phyloP scores from a whole-genome alignment of 1,284 basidiomycete genomes.

The Jaminaea rosea region DNA sequence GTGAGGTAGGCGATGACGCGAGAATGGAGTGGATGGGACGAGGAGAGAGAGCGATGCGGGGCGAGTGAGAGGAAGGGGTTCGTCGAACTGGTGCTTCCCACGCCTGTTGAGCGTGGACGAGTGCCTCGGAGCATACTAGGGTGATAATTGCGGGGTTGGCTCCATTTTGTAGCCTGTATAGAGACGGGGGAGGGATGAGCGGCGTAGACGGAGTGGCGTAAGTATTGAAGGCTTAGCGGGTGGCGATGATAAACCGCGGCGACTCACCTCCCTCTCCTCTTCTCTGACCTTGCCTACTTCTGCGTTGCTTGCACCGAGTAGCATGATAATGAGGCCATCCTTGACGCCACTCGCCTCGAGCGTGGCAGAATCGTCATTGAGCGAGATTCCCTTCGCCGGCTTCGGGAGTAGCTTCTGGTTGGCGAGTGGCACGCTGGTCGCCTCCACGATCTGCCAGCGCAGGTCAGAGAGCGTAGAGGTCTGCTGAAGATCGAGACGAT shows the following conservation, averaged over 20 bases:
- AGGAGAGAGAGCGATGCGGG: constrained; percentile 19
- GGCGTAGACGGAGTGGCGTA: no score
- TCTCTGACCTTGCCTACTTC: constrained; percentile 16
- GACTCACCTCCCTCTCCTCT: constrained; percentile 6
- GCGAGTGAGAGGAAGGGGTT: constrained; percentile 19
- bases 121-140: constrained; percentile 30
- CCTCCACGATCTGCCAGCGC: constrained; percentile 13
- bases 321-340: constrained; percentile 11
- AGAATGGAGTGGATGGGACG: constrained; percentile 10
- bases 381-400: constrained; percentile 6
- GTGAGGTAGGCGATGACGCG: constrained; percentile 21
- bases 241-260: no score
- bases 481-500: constrained; percentile 4
- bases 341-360: constrained; percentile 13
- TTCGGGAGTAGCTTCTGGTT: constrained; percentile 28
- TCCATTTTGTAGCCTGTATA: constrained; percentile 12
- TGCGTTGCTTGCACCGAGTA: constrained; percentile 19
- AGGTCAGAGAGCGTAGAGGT: constrained; percentile 10
- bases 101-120: not conserved
- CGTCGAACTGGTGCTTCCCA: not conserved
- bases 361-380: constrained; percentile 3
- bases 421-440: constrained; percentile 16
- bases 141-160: constrained; percentile 26
- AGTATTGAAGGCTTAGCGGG: no score
- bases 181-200: no score